Evolutionary conservation across 148 eudicot genomes (phyloP), one percentile per base, ranked within the genome.

Genomic region (Linanthus parryae): DNA sequence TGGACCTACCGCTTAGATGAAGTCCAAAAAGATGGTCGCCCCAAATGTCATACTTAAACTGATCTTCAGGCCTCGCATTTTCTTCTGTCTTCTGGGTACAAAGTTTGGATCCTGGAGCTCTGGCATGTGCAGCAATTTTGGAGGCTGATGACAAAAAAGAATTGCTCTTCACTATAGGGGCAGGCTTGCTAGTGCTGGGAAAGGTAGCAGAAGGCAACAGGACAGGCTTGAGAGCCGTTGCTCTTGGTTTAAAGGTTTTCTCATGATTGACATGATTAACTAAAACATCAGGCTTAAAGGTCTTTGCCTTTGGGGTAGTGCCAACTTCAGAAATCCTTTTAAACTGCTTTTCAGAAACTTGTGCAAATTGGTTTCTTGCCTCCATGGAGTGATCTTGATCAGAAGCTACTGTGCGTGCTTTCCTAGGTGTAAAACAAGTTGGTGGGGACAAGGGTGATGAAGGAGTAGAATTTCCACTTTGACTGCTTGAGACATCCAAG

Each of bases 401-500:
- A 30, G 49, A 63, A 61, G 85, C 60, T 7, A 57, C 49, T n/a
- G 75, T 28, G 39, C 66, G 55, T 3, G 60, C 45, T 34, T 65
- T 54, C 45, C 62, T 76, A 36, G 85, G 80, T 24, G 78, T 69
- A 17, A 58, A 36, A 47, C 73, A 60, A 19, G 73, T 54, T 43
- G 54, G 36, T 0, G 95, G 89, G 14, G 97, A 86, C 38, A 83
- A 52, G 21, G 97, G 97, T 45, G 97, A 91, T 26, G 95, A 70
- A n/a, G 95, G 94, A 9, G 97, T 78, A 40, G 97, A 91, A 64
- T 81, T 86, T 34, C 94, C 78, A 57, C 97, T 91, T 40, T 91
- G 92, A 66, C 97, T 91, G 59, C 94, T 91, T 45, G 79, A 76
- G 65, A 74, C 84, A 56, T 90, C 97, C 44, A 66, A 59, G n/a